A percentile compares a stretch with the other conserved stretches of the same genome.
These are phyloP conservation scores for Millerago galiae DNA, from an alignment of 805 yeast genomes.

Conservation along the genomic window DNA sequence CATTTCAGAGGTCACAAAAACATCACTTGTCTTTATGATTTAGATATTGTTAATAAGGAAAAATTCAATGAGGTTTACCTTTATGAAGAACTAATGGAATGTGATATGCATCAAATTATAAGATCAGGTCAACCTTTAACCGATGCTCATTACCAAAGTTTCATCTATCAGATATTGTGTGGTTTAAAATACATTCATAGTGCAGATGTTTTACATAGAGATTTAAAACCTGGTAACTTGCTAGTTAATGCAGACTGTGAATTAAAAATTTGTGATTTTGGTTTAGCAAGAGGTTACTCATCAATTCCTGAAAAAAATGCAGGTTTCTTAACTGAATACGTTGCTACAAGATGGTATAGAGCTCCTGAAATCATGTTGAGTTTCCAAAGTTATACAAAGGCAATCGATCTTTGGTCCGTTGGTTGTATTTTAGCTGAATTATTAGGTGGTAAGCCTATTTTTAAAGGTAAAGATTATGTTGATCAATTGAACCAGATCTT, in stretches of 20 bases:
- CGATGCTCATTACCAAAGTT: constrained; percentile 92
- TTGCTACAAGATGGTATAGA: constrained; percentile 97
- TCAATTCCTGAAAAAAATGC: constrained; percentile 77
- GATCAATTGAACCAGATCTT: constrained; percentile 89
- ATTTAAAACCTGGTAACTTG: constrained; percentile 88
- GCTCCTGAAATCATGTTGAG: constrained; percentile 97
- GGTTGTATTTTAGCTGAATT: constrained; percentile 96
- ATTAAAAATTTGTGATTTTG: constrained; percentile 93
- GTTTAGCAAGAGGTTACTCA: constrained; percentile 87
- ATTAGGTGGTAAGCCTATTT: constrained; percentile 83
- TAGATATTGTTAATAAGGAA: constrained; percentile 67
- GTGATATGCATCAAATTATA: constrained; percentile 97
- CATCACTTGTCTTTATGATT: constrained; percentile 89
- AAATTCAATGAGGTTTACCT: constrained; percentile 90
- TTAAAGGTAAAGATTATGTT: constrained; percentile 93
- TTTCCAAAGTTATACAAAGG: constrained; percentile 90
- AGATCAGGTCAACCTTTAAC: constrained; percentile 89
- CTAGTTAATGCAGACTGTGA: constrained; percentile 96
- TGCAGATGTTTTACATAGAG: constrained; percentile 90
- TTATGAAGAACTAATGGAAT: constrained; percentile 96
- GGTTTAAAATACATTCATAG: constrained; percentile 87
- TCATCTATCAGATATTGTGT: constrained; percentile 84
- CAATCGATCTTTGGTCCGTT: constrained; percentile 96
- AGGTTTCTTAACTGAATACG: constrained; percentile 96
- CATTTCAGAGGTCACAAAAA: constrained; percentile 96